phyloP scores from a whole-genome alignment of 2,329 filamentous ascomycete species.

The Penicillium sp. region DNA sequence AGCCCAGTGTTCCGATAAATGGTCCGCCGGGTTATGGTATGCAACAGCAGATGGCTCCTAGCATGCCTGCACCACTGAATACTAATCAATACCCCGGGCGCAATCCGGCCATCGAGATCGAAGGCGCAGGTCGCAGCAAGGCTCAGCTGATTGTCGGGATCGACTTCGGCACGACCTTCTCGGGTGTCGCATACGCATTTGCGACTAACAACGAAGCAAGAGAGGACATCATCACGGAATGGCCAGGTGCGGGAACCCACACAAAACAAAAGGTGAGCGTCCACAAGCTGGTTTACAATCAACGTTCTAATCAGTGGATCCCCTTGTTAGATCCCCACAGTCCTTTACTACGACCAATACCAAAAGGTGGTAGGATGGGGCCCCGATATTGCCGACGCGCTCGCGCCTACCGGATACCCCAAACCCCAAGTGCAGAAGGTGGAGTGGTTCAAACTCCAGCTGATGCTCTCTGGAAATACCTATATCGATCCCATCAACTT shows the following conservation, averaged over 20 bases:
- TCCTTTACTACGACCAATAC: constrained; percentile 99
- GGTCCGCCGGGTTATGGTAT: constrained; percentile 47
- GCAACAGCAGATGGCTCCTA: constrained; percentile 32
- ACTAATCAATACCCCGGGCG: constrained; percentile 31
- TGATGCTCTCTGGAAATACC: constrained; percentile 97
- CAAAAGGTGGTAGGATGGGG: constrained; percentile 99
- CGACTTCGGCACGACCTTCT: constrained; percentile 98
- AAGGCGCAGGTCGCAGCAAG: constrained; percentile 84
- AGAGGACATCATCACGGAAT: constrained; percentile 98
- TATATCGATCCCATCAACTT: constrained; percentile 99
- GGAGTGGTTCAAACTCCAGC: constrained; percentile 99
- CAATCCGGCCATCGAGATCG: constrained; percentile 61
- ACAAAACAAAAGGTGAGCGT: constrained; percentile 88
- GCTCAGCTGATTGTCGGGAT: constrained; percentile 97
- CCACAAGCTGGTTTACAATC: no score
- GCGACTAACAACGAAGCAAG: constrained; percentile 96
- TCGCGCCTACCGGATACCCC: constrained; percentile 94
- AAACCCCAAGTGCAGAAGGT: constrained; percentile 98
- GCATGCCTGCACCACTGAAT: constrained; percentile 26
- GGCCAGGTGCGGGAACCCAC: constrained; percentile 94
- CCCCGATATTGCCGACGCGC: constrained; percentile 92
- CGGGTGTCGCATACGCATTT: constrained; percentile 87
- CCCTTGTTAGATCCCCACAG: constrained; percentile 71
- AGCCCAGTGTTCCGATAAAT: constrained; percentile 36
- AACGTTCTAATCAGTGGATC: not conserved